Evolutionary conservation across 2,329 filamentous ascomycete species (phyloP).

Genomic region (Knufia fluminis): DNA sequence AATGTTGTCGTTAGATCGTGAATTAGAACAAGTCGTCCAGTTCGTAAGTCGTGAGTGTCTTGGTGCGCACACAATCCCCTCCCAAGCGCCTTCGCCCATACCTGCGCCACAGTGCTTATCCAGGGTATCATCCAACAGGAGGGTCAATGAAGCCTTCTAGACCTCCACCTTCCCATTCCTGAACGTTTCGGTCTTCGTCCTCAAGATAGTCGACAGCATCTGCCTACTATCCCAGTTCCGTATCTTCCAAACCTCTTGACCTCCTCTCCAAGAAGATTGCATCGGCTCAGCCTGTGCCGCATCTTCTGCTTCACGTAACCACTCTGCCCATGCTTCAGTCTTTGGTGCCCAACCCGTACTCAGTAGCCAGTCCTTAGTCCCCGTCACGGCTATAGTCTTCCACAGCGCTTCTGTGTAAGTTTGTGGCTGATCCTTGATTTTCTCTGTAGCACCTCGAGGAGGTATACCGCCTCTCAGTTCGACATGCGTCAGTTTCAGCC

Average conservation of each 20-base stretch:
- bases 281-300: conserved; percentile 20
- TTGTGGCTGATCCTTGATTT: conserved; percentile 8
- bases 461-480: conserved; percentile 20
- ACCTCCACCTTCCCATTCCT: conserved; percentile 1
- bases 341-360: conserved; percentile 33
- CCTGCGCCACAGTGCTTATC: neutral
- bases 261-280: conserved; percentile 11
- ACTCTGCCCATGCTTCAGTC: conserved; percentile 34
- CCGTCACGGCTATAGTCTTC: conserved; percentile 40
- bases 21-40: neutral
- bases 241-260: conserved; percentile 21
- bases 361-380: conserved; percentile 35
- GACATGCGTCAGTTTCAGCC: conserved; percentile 30
- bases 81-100: neutral
- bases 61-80: too few relatives aligned
- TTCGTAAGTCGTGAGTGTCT: neutral
- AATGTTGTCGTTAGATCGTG: conserved; percentile 3
- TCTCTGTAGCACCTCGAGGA: conserved; percentile 13
- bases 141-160: too few relatives aligned
- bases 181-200: conserved; percentile 19
- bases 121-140: too few relatives aligned
- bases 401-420: conserved; percentile 41
- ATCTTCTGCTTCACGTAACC: conserved; percentile 31
- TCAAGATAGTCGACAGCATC: conserved; percentile 20
- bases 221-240: conserved; percentile 22